Percentiles rank a stretch among this genome's conserved stretches.
Evolutionary conservation across 2,329 filamentous ascomycete genomes (phyloP).

Genomic region (Grosmannia serpens): DNA sequence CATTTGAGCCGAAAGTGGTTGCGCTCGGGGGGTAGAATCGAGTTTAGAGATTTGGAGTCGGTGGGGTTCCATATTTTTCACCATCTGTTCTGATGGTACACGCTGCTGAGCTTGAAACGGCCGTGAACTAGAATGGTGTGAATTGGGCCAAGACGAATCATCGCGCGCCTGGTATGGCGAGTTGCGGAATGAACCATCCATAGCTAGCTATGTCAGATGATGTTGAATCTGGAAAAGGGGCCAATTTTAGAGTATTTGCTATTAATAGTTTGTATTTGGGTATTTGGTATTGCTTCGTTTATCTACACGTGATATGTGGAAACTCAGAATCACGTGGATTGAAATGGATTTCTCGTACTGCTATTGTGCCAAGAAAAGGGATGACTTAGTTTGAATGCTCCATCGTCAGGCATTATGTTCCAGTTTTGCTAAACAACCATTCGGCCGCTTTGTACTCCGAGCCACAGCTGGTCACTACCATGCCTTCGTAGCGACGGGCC

Average conservation of each 20-base stretch:
- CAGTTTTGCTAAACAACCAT: no score
- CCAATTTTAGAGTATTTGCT: no score
- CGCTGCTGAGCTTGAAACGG: background rate
- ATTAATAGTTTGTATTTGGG: background rate
- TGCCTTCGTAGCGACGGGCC: background rate
- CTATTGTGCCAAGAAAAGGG: no score
- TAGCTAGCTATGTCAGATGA: background rate
- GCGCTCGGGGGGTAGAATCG: slow-evolving; percentile 10
- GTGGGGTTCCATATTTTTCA: background rate
- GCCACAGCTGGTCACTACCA: background rate
- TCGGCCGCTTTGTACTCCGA: no score
- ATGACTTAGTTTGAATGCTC: no score
- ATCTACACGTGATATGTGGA: no score
- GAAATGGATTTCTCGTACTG: no score
- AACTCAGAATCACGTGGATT: no score
- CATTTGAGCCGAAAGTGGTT: slow-evolving; percentile 36
- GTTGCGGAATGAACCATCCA: background rate
- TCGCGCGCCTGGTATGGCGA: background rate
- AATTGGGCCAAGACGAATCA: background rate
- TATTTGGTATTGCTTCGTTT: background rate
- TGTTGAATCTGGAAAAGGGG: background rate
- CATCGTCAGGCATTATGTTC: no score
- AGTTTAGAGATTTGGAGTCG: background rate
- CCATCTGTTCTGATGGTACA: background rate
- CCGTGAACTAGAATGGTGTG: background rate